Evolutionary conservation across 441 rosid genomes (phyloP), one percentile per base, ranked within the genome.

Genomic region (Oxalis stricta): DNA sequence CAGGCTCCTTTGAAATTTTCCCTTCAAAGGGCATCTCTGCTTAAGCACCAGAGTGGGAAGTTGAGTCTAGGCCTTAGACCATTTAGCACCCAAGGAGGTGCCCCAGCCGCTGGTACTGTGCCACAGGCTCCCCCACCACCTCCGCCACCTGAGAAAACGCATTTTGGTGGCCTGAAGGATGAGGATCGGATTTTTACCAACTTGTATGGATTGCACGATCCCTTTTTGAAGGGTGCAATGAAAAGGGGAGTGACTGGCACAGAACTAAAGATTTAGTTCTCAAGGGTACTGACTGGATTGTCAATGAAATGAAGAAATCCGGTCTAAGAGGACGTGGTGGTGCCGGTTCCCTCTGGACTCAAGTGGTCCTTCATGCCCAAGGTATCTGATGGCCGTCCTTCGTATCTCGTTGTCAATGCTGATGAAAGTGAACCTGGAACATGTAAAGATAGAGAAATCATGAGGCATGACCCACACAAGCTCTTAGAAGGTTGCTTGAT

Each of bases 391-490:
- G 97, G 97, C 0, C 97, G 97, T 38, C 99, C 99, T 1, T 85
- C 96, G 18, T 92, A 87, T 69, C 86, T 92, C 46, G 99, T 87
- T 47, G 95, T 92, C 31, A 84, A 87, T 38, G 99, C 94, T 32
- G 99, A 92, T 77, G 99, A 92, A 72, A 92, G 99, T 84, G 99
- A 92, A 68, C 97, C 99, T 18, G 99, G 97, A 57, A 92, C 99
- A 53, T 87, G 97, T 60, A 87, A 87, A 64, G 99, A 92, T 50
- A 82, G 97, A 70, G 99, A 92, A 44, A 92, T 92, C 44, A 82
- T 92, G 97, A 79, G 97, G 33, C 99, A 84, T 30, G 97, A 92
- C 62, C 99, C 97, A 21, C 99, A 92, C 69, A 92, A 92, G 58
- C 55, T 92, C 54, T 69, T 92, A 50, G 97, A 92, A 60, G 99